Evolutionary conservation across 2,329 filamentous ascomycete species (phyloP), one percentile per base, ranked within the genome.

Genomic region (Talaromyces sp.): DNA sequence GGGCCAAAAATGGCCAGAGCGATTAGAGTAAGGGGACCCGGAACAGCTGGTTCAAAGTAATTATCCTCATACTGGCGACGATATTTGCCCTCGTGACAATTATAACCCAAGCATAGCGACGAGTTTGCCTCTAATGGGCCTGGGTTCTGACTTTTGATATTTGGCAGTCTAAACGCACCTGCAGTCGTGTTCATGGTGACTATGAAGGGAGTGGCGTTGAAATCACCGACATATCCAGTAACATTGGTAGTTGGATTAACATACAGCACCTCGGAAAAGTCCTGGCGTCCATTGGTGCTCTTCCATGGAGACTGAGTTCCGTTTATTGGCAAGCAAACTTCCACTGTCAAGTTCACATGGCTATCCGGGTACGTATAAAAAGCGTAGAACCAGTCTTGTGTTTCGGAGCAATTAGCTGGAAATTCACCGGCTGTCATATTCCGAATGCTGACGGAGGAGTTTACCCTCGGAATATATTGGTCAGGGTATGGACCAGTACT

Each of bases 161-260:
- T 73, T 10, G 71, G 71, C 10, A 73, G 60, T 63, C 72, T 71
- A 57, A 75, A 75, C 47, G 71, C 73, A 1, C 72, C 72, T 9
- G 67, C 66, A 7, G 71, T 73, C 11, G 70, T 73, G 30, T 67
- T 62, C 19, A 73, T 53, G 0, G 63, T 69, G 15, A 73, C 58
- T 51, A 66, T 63, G 61, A 66, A 69, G 15, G 66, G 25, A 9
- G 19, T 25, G 10, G 17, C 15, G 19, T 15, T 55, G n/a, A 19
- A 1, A 53, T 53, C 7, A 17, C 33, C 19, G 6, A 3, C 17
- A 17, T 39, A 8, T n/a, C 1, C 15, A 39, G 36, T 39, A n/a
- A 8, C 10, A 13, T n/a, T 42, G 19, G 25, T 17, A 52, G 36
- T 67, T 1, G 69, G 55, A 44, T 71, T 70, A 15, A 74, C 47